A percentile compares a stretch with the other conserved stretches of the same genome.
Evolutionary conservation across 1,284 basidiomycete genomes (phyloP).

Genomic region (Kwoniella shivajii): DNA sequence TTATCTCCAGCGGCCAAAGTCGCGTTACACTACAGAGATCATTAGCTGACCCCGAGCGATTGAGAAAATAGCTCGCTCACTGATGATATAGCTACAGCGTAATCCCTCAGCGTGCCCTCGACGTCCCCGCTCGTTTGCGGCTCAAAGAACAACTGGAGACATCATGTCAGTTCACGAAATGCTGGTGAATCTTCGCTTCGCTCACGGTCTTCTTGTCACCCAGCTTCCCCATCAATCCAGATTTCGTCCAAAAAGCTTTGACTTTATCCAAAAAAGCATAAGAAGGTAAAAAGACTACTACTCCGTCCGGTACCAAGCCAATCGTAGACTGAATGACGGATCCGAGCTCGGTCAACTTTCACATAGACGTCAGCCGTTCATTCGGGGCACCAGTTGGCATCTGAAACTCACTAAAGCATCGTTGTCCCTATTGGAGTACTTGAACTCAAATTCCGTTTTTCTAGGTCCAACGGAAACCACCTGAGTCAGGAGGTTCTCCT

Average conservation of each 20-base stretch:
- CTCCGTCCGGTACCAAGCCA: slow-evolving; percentile 77
- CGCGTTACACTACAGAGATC: slow-evolving; percentile 18
- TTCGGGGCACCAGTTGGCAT: not conserved
- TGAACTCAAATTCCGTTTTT: slow-evolving; percentile 78
- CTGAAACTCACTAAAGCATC: slow-evolving; percentile 61
- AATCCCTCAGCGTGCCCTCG: slow-evolving; percentile 74
- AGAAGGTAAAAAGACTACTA: slow-evolving; percentile 93
- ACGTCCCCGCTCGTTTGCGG: slow-evolving; percentile 76
- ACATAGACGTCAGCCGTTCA: not conserved
- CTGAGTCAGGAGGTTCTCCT: slow-evolving; percentile 73
- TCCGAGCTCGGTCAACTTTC: slow-evolving; percentile 79
- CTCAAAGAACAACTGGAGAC: slow-evolving; percentile 77
- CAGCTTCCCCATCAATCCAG: slow-evolving; percentile 66
- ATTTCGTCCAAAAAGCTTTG: slow-evolving; percentile 66
- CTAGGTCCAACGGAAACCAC: slow-evolving; percentile 77
- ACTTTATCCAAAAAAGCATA: slow-evolving; percentile 78
- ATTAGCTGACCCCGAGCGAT: not conserved
- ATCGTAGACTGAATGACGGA: slow-evolving; percentile 77
- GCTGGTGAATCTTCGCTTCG: not conserved
- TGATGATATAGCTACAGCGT: slow-evolving; percentile 63
- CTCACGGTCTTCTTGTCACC: slow-evolving; percentile 70
- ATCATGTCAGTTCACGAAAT: not conserved
- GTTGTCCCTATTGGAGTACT: slow-evolving; percentile 75
- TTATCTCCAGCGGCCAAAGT: slow-evolving; percentile 11
- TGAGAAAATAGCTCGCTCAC: no score